Conservation (phyloP, 2,329 filamentous ascomycete genomes). For the Helotiales sp. region DNA sequence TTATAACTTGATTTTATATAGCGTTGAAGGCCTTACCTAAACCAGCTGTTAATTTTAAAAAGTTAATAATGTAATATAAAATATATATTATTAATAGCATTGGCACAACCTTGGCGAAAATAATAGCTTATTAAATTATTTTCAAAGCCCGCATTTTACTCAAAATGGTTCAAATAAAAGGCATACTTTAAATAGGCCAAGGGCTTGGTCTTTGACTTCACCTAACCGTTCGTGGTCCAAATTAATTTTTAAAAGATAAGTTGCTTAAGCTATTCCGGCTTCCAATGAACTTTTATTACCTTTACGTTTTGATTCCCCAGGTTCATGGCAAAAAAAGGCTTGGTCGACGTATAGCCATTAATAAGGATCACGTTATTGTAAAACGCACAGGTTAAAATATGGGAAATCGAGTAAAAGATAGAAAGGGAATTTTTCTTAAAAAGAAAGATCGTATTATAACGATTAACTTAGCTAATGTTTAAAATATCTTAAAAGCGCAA, state of each 20-base stretch:
- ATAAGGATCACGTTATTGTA: slow-evolving; percentile 29
- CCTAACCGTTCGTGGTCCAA: slow-evolving; percentile 13
- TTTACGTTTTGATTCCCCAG: slow-evolving; percentile 20
- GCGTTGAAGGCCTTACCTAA: slow-evolving; percentile 28
- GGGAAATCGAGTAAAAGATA: slow-evolving; percentile 34
- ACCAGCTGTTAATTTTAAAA: slow-evolving; percentile 16
- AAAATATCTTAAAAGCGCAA: slow-evolving; percentile 9
- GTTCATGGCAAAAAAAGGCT: slow-evolving; percentile 33
- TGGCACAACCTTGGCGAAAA: slow-evolving; percentile 32
- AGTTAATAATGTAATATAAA: slow-evolving; percentile 14
- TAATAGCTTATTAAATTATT: slow-evolving; percentile 34
- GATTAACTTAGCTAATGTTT: slow-evolving; percentile 28
- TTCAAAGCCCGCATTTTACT: slow-evolving; percentile 28
- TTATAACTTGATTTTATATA: slow-evolving; percentile 31
- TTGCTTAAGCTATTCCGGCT: slow-evolving; percentile 29
- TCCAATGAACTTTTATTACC: slow-evolving; percentile 33
- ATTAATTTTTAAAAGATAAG: slow-evolving; percentile 32
- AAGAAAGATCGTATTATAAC: slow-evolving; percentile 31
- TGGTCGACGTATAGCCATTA: slow-evolving; percentile 29
- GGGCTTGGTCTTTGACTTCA: slow-evolving; percentile 31
- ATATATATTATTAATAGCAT: slow-evolving; percentile 33
- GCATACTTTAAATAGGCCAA: slow-evolving; percentile 31
- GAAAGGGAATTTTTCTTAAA: slow-evolving; percentile 32
- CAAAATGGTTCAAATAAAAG: slow-evolving; percentile 31
- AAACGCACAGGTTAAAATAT: slow-evolving; percentile 30